phyloP scores from a whole-genome alignment of 345 rosid genomes.

The Salix purpurea region DNA sequence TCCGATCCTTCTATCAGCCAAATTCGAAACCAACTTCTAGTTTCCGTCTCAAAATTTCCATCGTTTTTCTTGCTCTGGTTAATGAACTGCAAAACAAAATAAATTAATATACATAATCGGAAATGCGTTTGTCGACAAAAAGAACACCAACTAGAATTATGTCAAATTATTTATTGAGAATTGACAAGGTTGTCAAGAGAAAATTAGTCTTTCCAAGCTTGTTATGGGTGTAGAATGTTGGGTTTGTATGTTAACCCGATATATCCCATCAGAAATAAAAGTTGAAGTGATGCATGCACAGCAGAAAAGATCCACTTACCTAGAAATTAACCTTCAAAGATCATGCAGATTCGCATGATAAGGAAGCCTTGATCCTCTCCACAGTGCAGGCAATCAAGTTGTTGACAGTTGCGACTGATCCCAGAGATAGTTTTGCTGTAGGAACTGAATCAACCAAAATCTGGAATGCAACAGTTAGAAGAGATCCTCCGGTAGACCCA shows the following conservation, averaged over 20 bases:
- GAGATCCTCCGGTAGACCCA: slow-evolving; percentile 48
- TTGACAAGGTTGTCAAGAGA: too few species aligned
- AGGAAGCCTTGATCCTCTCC: slow-evolving; percentile 60
- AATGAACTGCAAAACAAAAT: slow-evolving; percentile 22
- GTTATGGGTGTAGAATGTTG: too few species aligned
- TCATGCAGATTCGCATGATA: slow-evolving; percentile 39
- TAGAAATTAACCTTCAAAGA: background rate
- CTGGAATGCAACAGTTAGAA: slow-evolving; percentile 78
- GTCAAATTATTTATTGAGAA: too few species aligned
- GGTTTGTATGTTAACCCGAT: too few species aligned
- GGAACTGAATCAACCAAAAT: slow-evolving; percentile 75
- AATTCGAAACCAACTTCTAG: slow-evolving; percentile 6
- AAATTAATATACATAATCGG: too few species aligned
- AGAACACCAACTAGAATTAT: too few species aligned
- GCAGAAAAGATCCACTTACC: background rate
- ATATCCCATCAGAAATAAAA: too few species aligned
- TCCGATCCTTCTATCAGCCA: slow-evolving; percentile 27
- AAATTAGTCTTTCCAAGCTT: too few species aligned
- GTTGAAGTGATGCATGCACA: too few species aligned
- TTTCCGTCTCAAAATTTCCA: slow-evolving; percentile 5
- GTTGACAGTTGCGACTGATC: slow-evolving; percentile 77
- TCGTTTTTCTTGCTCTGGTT: slow-evolving; percentile 19
- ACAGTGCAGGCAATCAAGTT: slow-evolving; percentile 73
- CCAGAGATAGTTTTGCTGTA: slow-evolving; percentile 70
- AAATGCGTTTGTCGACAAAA: too few species aligned